phyloP scores from a whole-genome alignment of 257 asterid genomes.

The Primulina huaijiensis region DNA sequence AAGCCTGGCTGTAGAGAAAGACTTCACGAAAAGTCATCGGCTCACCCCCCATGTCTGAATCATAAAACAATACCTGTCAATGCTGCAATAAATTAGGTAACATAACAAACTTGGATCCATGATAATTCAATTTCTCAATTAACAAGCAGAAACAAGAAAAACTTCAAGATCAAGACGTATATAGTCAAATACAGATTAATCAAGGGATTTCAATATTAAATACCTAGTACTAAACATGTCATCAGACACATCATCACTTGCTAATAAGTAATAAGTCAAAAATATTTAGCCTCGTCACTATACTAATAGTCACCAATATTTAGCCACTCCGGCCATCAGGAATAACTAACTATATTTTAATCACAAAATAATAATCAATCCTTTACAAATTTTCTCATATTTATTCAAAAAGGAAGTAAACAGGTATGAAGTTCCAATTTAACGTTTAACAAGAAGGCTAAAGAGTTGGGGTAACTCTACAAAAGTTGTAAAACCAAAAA shows the following conservation, averaged over 20 bases:
- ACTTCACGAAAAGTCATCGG: conserved; percentile 82
- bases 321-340: neutral
- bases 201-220: neutral
- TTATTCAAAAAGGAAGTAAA: neutral
- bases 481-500: neutral
- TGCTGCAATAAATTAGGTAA: conserved; percentile 23
- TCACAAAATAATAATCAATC: neutral
- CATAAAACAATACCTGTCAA: conserved; percentile 78
- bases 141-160: neutral
- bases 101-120: conserved; percentile 20
- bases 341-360: neutral
- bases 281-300: neutral
- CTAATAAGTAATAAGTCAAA: neutral
- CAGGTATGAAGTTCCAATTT: neutral
- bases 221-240: neutral
- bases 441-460: neutral
- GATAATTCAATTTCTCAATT: conserved; percentile 1
- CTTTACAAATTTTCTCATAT: neutral
- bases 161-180: neutral
- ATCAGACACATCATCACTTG: conserved; percentile 1
- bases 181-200: neutral
- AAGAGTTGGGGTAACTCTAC: neutral
- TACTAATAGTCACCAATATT: neutral
- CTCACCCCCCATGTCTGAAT: conserved; percentile 71
- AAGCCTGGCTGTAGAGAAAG: conserved; percentile 91